Percentiles rank a stretch among this genome's conserved stretches.
These are phyloP conservation scores for Rhynchospora tenuis DNA, from an alignment of 176 grass and related monocot species.

Conservation along the genomic window DNA sequence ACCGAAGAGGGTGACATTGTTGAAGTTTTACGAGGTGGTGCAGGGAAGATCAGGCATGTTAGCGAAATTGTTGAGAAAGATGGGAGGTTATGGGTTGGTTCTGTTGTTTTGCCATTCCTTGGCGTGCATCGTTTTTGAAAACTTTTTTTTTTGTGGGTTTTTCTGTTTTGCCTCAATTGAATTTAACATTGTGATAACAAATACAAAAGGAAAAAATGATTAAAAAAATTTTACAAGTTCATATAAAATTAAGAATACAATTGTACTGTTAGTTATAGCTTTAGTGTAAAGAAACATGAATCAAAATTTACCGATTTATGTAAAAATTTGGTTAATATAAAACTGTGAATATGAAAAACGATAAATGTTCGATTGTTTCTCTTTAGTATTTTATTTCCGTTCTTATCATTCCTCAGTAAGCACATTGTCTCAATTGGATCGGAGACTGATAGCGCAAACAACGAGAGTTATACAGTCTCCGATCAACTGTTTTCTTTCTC, in stretches of 20 bases:
- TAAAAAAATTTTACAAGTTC: too few relatives aligned
- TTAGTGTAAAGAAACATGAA: too few relatives aligned
- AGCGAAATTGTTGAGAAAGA: constrained; percentile 21
- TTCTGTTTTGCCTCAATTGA: neutral
- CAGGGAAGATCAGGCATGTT: constrained; percentile 2
- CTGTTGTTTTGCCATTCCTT: constrained; percentile 20
- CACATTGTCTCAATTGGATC: neutral
- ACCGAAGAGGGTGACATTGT: constrained; percentile 15
- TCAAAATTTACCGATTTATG: neutral
- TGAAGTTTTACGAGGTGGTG: neutral
- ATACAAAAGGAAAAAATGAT: neutral
- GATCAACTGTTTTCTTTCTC: too few relatives aligned
- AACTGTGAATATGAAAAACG: neutral
- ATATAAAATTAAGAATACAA: neutral
- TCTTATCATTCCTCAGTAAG: neutral
- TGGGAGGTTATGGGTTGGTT: constrained; percentile 18
- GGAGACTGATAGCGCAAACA: neutral
- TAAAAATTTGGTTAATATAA: neutral
- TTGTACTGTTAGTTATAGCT: too few relatives aligned
- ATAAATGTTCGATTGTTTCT: neutral
- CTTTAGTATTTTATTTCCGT: neutral
- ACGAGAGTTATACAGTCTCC: too few relatives aligned
- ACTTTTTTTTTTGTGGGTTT: neutral
- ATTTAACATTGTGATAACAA: neutral
- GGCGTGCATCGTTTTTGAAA: neutral